phyloP scores from a whole-genome alignment of 305 asterid genomes.

The Fraxinus floribunda region DNA sequence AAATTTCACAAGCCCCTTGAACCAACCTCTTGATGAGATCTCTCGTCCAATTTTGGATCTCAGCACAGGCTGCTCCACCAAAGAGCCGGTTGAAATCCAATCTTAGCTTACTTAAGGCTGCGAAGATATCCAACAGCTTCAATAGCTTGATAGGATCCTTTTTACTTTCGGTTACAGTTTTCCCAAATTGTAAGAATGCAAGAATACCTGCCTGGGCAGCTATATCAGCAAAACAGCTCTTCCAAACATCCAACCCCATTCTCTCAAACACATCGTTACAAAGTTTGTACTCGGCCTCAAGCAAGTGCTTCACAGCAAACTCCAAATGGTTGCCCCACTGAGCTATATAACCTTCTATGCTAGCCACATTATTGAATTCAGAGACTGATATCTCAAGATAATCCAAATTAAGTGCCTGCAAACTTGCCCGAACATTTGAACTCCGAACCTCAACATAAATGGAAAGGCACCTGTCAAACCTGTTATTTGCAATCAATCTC shows the following conservation, averaged over 20 bases:
- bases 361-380: constrained; percentile 79
- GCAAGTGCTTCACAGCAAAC: constrained; percentile 86
- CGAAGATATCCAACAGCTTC: constrained; percentile 77
- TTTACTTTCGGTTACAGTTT: constrained; percentile 84
- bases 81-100: constrained; percentile 85
- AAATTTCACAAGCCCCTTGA: constrained; percentile 81
- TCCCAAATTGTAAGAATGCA: constrained; percentile 84
- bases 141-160: constrained; percentile 85
- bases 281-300: constrained; percentile 83
- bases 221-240: constrained; percentile 79
- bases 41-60: constrained; percentile 76
- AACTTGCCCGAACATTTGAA: constrained; percentile 73
- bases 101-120: constrained; percentile 71
- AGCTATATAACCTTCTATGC: constrained; percentile 76
- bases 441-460: constrained; percentile 79
- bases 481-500: constrained; percentile 57
- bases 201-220: constrained; percentile 90
- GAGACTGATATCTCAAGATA: constrained; percentile 87
- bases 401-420: constrained; percentile 82
- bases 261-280: constrained; percentile 80
- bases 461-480: constrained; percentile 70
- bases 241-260: constrained; percentile 83
- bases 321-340: constrained; percentile 94
- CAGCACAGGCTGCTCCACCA: constrained; percentile 87
- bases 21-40: constrained; percentile 80